A percentile compares a stretch with the other conserved stretches of the same genome.
phyloP scores from a whole-genome alignment of 768 basidiomycete genomes.

The Kwoniella sp. region DNA sequence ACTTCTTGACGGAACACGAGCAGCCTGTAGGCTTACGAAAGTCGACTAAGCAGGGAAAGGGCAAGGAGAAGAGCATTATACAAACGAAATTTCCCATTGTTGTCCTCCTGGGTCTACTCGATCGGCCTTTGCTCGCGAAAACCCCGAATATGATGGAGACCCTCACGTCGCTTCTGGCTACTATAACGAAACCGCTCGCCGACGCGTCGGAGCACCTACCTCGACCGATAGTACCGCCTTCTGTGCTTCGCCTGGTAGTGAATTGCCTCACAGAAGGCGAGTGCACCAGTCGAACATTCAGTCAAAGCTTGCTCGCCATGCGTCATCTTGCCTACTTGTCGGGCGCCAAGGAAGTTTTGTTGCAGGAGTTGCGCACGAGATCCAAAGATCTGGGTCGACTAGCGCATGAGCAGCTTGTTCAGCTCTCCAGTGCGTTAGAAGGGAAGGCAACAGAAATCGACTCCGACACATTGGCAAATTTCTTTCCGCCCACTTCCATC shows the following conservation, averaged over 20 bases:
- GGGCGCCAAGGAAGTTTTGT: constrained; percentile 80
- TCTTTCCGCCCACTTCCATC: constrained; percentile 86
- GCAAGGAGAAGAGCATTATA: constrained; percentile 71
- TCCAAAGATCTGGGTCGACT: constrained; percentile 81
- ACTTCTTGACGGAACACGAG: constrained; percentile 96
- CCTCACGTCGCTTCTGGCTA: constrained; percentile 78
- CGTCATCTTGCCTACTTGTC: constrained; percentile 86
- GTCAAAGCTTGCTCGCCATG: constrained; percentile 83
- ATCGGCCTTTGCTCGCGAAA: constrained; percentile 76
- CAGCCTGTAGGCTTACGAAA: constrained; percentile 64
- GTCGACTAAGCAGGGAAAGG: constrained; percentile 56
- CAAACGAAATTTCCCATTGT: constrained; percentile 89
- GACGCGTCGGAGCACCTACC: constrained; percentile 4
- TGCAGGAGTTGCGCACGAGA: constrained; percentile 76
- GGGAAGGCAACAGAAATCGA: constrained; percentile 58
- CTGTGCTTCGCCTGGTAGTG: constrained; percentile 83
- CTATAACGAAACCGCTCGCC: constrained; percentile 74
- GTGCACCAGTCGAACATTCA: constrained; percentile 94
- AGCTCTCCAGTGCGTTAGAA: constrained; percentile 63
- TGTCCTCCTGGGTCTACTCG: constrained; percentile 77
- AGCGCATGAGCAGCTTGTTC: constrained; percentile 71
- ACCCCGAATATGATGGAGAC: constrained; percentile 90
- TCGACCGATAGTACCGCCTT: constrained; percentile 77
- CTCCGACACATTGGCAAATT: constrained; percentile 69
- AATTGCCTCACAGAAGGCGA: constrained; percentile 97